phyloP scores from a whole-genome alignment of 2,329 filamentous ascomycete species.

The Huntiella bhutanensis region DNA sequence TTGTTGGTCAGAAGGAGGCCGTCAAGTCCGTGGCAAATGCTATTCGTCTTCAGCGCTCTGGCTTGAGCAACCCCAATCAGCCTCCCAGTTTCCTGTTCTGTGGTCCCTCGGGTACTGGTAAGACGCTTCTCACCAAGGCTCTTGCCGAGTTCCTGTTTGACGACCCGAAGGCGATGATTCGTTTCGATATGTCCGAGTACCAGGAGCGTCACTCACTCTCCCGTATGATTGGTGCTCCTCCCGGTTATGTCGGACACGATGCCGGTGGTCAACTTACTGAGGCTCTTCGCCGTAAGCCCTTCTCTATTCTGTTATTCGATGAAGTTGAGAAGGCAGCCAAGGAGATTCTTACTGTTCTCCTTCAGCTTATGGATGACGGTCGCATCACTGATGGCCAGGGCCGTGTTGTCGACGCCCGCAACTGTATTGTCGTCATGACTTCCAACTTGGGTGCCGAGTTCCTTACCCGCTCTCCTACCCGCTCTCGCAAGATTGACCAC shows the following conservation, averaged over 20 bases:
- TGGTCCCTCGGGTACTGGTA: constrained; percentile 93
- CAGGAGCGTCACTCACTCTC: constrained; percentile 91
- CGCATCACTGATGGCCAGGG: constrained; percentile 97
- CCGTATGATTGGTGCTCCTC: constrained; percentile 93
- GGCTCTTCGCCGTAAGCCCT: constrained; percentile 78
- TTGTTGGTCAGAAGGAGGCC: constrained; percentile 87
- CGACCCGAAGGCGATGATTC: constrained; percentile 91
- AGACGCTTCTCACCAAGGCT: constrained; percentile 91
- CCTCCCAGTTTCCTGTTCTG: constrained; percentile 98
- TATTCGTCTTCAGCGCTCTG: constrained; percentile 85
- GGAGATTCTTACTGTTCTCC: constrained; percentile 83
- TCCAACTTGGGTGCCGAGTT: constrained; percentile 92
- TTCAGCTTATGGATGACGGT: constrained; percentile 99
- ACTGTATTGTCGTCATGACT: constrained; percentile 99
- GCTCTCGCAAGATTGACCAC: constrained; percentile 70
- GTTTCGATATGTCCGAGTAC: constrained; percentile 99
- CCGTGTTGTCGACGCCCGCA: constrained; percentile 80
- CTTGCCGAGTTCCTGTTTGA: constrained; percentile 97
- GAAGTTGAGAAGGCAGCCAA: constrained; percentile 98
- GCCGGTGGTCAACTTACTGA: constrained; percentile 91
- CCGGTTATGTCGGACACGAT: constrained; percentile 93
- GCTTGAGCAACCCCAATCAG: constrained; percentile 86
- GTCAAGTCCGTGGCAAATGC: constrained; percentile 79
- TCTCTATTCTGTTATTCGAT: constrained; percentile 94
- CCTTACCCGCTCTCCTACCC: constrained; percentile 58